Percentiles rank a stretch among this genome's conserved stretches.
phyloP scores from a whole-genome alignment of 371 early-diverging fungal species.

The Capniomyces stellatus region DNA sequence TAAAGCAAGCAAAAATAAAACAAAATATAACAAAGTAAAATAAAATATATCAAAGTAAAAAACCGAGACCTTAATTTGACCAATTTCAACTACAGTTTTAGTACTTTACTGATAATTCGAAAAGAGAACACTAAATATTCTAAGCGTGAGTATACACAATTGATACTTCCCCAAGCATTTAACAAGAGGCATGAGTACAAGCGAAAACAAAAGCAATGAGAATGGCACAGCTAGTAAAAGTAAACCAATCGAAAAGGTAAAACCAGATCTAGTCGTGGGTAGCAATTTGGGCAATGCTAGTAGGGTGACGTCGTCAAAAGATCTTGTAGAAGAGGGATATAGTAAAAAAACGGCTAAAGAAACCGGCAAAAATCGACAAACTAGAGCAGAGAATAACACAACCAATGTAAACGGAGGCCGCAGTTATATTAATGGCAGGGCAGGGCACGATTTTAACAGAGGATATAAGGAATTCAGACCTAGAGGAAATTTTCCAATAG shows the following conservation, averaged over 20 bases:
- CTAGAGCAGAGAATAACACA: no score
- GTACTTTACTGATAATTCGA: background rate
- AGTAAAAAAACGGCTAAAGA: no score
- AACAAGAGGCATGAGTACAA: no score
- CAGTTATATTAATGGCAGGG: no score
- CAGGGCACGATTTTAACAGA: no score
- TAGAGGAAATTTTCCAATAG: background rate
- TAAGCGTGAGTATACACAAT: background rate
- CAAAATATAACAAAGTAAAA: background rate
- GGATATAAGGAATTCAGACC: no score
- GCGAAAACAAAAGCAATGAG: background rate
- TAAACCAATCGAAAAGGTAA: background rate
- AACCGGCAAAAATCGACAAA: no score
- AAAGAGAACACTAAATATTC: background rate
- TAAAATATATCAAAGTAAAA: background rate
- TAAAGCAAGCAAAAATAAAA: background rate
- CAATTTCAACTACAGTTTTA: background rate
- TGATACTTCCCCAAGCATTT: background rate
- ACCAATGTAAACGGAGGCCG: no score
- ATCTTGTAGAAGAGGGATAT: no score
- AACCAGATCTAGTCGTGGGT: background rate
- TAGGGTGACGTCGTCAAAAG: no score
- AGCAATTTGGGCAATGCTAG: no score
- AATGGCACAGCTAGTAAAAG: background rate
- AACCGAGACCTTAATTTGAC: background rate